Evolutionary conservation across 2,329 filamentous ascomycete genomes (phyloP).

Genomic region (Chalaropsis thielavioides): DNA sequence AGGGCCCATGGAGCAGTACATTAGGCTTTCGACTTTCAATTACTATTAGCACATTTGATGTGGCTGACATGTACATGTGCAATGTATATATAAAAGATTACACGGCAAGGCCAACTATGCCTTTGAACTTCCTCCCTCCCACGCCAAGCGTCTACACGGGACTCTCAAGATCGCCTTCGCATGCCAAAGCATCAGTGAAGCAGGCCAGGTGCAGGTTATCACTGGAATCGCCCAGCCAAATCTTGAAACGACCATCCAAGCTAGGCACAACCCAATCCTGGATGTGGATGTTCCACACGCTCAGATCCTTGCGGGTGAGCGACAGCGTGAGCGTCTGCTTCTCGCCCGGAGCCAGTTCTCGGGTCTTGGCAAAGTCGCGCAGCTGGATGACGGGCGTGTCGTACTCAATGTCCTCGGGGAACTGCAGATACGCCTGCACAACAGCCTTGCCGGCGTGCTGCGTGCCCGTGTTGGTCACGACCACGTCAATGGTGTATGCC

Average conservation of each 20-base stretch:
- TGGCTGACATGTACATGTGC: constrained; percentile 1
- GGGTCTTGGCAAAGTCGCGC: constrained; percentile 57
- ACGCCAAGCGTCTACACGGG: constrained; percentile 7
- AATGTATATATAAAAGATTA: neutral
- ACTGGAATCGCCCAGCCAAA: constrained; percentile 29
- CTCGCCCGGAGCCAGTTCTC: constrained; percentile 38
- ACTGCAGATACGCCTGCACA: constrained; percentile 34
- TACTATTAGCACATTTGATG: neutral
- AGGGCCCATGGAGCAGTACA: no score
- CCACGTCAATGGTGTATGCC: constrained; percentile 30
- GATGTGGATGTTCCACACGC: constrained; percentile 52
- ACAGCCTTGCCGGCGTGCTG: constrained; percentile 31
- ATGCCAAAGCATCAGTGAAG: constrained; percentile 22
- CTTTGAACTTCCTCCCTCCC: no score
- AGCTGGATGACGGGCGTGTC: constrained; percentile 57
- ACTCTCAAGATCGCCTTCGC: constrained; percentile 19
- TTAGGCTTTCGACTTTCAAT: neutral
- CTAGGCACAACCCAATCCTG: constrained; percentile 52
- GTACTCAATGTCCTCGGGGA: constrained; percentile 26
- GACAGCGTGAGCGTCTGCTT: constrained; percentile 39
- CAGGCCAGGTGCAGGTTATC: constrained; percentile 25
- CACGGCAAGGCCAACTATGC: neutral
- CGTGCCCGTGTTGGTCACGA: constrained; percentile 40
- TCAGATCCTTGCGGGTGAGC: constrained; percentile 53
- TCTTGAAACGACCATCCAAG: constrained; percentile 26